phyloP scores from a whole-genome alignment of 192 early-diverging fungal genomes.

The Gryganskiella cystojenkinii region DNA sequence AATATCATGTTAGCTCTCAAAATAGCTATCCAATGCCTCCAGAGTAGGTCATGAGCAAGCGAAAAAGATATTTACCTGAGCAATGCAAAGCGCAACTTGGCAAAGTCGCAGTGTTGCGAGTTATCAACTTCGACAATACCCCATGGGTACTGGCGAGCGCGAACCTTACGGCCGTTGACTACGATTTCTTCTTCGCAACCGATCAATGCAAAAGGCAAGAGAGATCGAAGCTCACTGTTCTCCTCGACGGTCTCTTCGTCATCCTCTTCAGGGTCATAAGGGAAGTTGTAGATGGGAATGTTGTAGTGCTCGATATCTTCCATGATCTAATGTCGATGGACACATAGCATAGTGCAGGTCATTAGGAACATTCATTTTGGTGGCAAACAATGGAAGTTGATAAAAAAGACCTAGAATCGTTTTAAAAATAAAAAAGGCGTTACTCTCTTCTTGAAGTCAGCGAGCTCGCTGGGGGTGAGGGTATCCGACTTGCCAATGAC shows the following conservation, averaged over 20 bases:
- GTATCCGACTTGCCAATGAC: slow-evolving; percentile 95
- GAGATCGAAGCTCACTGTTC: slow-evolving; percentile 92
- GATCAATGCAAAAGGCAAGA: slow-evolving; percentile 96
- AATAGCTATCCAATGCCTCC: background rate
- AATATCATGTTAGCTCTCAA: background rate
- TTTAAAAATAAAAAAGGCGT: too few species aligned
- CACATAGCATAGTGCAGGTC: background rate
- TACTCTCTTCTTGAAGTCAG: slow-evolving; percentile 89
- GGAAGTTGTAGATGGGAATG: slow-evolving; percentile 99
- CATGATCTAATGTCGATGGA: slow-evolving; percentile 73
- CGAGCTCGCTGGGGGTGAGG: slow-evolving; percentile 86
- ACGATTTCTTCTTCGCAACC: slow-evolving; percentile 91
- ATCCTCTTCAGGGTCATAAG: slow-evolving; percentile 94
- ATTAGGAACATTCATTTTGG: background rate
- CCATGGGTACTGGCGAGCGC: slow-evolving; percentile 96
- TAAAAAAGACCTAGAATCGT: slow-evolving; percentile 12
- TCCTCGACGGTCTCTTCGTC: slow-evolving; percentile 99
- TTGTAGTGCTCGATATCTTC: slow-evolving; percentile 95
- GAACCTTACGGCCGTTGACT: slow-evolving; percentile 89
- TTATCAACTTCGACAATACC: slow-evolving; percentile 97
- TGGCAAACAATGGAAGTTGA: slow-evolving; percentile 9
- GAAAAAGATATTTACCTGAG: slow-evolving; percentile 62
- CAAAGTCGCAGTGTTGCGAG: slow-evolving; percentile 96
- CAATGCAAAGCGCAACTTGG: slow-evolving; percentile 88
- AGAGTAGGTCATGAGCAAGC: background rate